Evolutionary conservation across 2,329 filamentous ascomycete species (phyloP).

Genomic region (Dothidotthia symphoricarpi): DNA sequence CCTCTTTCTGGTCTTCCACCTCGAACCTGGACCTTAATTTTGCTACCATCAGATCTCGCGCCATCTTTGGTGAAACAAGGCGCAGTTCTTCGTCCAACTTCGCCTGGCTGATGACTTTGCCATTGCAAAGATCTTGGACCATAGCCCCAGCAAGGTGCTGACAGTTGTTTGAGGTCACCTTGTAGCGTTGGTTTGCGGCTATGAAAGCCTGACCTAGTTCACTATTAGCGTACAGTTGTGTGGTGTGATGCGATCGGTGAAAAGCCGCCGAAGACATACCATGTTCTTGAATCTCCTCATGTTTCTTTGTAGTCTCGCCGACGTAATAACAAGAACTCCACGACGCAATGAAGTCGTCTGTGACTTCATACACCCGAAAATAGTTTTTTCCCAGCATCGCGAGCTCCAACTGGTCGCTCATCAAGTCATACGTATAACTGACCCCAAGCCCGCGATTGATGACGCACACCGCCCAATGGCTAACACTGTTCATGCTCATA

Average conservation of each 20-base stretch:
- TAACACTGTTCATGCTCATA: constrained; percentile 12
- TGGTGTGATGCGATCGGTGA: no score
- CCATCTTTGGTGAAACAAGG: constrained; percentile 10
- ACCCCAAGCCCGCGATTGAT: constrained; percentile 7
- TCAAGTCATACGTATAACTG: constrained; percentile 9
- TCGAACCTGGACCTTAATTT: constrained; percentile 8
- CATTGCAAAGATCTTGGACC: constrained; percentile 7
- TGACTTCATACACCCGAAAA: constrained; percentile 9
- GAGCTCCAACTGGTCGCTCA: constrained; percentile 10
- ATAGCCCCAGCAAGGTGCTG: constrained; percentile 11
- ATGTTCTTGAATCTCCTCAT: constrained; percentile 7
- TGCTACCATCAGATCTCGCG: constrained; percentile 9
- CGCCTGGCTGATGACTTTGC: constrained; percentile 11
- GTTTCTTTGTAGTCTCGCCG: constrained; percentile 8
- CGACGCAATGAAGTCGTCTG: constrained; percentile 4
- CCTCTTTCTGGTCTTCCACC: constrained; percentile 9
- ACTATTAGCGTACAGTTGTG: background rate
- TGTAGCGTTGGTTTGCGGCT: constrained; percentile 9
- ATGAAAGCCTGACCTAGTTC: constrained; percentile 7
- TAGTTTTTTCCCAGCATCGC: constrained; percentile 14
- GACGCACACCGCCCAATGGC: constrained; percentile 8
- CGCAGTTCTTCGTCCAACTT: constrained; percentile 11
- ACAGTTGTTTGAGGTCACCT: constrained; percentile 9
- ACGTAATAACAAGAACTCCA: constrained; percentile 15
- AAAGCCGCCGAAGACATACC: background rate